Evolutionary conservation across 306 rosid genomes (phyloP).

Genomic region (Acacia crassicarpa): DNA sequence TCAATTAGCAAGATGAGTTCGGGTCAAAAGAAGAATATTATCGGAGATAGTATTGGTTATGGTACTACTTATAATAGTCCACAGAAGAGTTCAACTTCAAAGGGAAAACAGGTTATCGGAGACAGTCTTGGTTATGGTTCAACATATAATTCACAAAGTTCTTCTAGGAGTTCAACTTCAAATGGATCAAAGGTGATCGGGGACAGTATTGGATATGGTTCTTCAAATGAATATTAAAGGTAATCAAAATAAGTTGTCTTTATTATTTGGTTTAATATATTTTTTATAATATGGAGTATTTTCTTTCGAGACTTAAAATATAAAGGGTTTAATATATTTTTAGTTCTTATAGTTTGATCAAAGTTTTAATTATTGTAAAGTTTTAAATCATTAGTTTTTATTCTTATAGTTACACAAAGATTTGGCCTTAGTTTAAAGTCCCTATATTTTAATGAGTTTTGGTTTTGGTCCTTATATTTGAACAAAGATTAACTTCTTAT

Average conservation of each 20-base stretch:
- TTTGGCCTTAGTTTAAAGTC: no score
- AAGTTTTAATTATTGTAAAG: no score
- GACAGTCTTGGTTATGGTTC: background rate
- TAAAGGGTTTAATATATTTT: no score
- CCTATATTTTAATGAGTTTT: no score
- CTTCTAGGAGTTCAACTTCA: background rate
- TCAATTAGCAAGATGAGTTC: background rate
- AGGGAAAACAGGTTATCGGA: background rate
- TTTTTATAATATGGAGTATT: no score
- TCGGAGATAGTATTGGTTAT: background rate
- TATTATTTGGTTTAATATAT: no score
- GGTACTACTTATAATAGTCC: background rate
- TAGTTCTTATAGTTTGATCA: no score
- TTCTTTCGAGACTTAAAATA: accelerated
- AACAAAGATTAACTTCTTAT: no score
- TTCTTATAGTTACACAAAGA: no score
- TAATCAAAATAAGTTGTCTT: no score
- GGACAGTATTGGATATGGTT: background rate
- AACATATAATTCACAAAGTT: background rate
- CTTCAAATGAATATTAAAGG: background rate
- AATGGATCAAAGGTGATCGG: background rate
- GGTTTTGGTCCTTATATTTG: no score
- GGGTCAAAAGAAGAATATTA: background rate
- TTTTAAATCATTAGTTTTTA: no score
- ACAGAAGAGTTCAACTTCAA: background rate